phyloP scores from a whole-genome alignment of 352 stramenopile species.

The Globisporangium canariense region DNA sequence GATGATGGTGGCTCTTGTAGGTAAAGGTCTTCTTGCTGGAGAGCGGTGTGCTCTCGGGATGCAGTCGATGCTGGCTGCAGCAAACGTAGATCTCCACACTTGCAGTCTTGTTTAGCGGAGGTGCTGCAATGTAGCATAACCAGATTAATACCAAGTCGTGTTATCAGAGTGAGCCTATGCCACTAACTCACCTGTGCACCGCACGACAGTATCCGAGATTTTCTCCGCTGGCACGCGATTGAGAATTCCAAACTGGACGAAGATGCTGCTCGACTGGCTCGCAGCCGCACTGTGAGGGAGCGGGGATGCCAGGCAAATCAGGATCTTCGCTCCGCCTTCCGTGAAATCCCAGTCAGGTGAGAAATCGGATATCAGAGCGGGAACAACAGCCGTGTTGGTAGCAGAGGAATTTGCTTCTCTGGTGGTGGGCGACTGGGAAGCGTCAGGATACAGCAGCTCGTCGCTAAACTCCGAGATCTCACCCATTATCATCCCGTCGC shows the following conservation, averaged over 20 bases:
- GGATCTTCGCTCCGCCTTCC: conserved; percentile 71
- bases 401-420: not conserved
- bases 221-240: conserved; percentile 47
- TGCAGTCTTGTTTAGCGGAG: conserved; percentile 31
- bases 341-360: conserved; percentile 83
- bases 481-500: conserved; percentile 11
- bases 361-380: conserved; percentile 72
- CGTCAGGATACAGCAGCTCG: conserved; percentile 34
- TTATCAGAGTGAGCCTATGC: not conserved
- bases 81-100: conserved; percentile 64
- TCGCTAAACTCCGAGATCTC: conserved; percentile 23
- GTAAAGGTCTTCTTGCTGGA: conserved; percentile 50
- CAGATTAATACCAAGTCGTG: conserved; percentile 4
- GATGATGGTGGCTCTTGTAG: conserved; percentile 46
- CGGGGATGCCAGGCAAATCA: conserved; percentile 69
- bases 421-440: conserved; percentile 4
- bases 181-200: conserved; percentile 58
- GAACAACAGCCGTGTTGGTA: conserved; percentile 24
- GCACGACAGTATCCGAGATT: conserved; percentile 68
- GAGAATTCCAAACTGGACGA: conserved; percentile 67
- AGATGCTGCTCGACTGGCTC: conserved; percentile 34
- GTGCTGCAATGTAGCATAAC: conserved; percentile 31
- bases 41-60: conserved; percentile 37
- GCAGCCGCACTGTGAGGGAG: conserved; percentile 24
- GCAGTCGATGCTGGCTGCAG: conserved; percentile 21